phyloP scores from a whole-genome alignment of 2,329 filamentous ascomycete species.

The Tricladium varicosporioides region DNA sequence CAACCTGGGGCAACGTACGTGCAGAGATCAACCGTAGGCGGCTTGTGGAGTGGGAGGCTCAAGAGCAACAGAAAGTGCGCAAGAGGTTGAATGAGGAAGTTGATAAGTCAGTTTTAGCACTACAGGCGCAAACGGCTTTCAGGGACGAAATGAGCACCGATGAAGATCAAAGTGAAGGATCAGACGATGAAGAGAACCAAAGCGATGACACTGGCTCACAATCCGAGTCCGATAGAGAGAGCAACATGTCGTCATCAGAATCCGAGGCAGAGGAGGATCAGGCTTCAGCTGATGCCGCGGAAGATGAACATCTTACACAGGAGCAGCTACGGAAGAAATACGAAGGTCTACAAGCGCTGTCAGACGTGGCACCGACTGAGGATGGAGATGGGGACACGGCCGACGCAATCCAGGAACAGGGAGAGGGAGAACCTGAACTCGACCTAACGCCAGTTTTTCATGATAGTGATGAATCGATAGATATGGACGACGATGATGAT shows the following conservation, averaged over 20 bases:
- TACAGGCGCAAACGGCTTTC: conserved; percentile 58
- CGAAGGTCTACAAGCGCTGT: conserved; percentile 53
- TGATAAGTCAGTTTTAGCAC: conserved; percentile 66
- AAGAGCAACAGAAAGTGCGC: conserved; percentile 62
- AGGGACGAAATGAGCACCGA: conserved; percentile 39
- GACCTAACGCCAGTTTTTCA: conserved; percentile 30
- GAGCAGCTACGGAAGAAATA: conserved; percentile 71
- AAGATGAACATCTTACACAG: conserved; percentile 65
- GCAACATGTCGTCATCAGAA: conserved; percentile 62
- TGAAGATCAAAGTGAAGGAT: conserved; percentile 36
- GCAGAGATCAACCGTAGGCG: conserved; percentile 59
- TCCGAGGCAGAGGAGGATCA: conserved; percentile 55
- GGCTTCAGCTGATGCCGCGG: conserved; percentile 44
- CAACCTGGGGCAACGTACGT: conserved; percentile 64
- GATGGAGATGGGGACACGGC: conserved; percentile 33
- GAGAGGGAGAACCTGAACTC: conserved; percentile 15
- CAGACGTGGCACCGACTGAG: conserved; percentile 8
- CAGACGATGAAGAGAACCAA: conserved; percentile 29
- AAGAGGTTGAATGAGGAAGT: conserved; percentile 72
- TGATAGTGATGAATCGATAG: conserved; percentile 63
- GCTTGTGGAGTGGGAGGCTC: conserved; percentile 61
- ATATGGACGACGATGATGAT: conserved; percentile 62
- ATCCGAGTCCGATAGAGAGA: conserved; percentile 36
- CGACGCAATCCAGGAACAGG: conserved; percentile 29
- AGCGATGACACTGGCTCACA: no score